Conservation (phyloP, 192 early-diverging fungal species). For the Backusella westeae region DNA sequence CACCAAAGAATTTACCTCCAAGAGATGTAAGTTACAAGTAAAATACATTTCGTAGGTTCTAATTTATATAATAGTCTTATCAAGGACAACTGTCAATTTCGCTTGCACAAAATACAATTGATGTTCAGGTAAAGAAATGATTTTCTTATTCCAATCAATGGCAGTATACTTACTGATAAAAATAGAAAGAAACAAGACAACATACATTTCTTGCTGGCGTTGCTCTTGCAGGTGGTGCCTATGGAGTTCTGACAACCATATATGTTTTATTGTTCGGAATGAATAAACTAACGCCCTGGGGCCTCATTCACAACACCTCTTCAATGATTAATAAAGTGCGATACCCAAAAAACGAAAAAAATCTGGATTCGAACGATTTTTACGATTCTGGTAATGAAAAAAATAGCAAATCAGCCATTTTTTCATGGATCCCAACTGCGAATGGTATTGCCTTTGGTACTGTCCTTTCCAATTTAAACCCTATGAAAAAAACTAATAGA, state of each 20-base stretch:
- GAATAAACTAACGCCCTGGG: constrained; percentile 12
- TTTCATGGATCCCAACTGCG: no score
- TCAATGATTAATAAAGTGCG: neutral
- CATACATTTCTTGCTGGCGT: constrained; percentile 7
- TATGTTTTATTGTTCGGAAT: constrained; percentile 16
- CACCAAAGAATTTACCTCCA: neutral
- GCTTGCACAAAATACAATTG: constrained; percentile 1
- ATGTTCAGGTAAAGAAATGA: constrained; percentile 10
- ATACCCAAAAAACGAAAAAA: no score
- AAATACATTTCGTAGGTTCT: neutral
- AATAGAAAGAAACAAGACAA: constrained; percentile 15
- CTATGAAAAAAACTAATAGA: no score
- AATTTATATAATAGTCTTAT: neutral
- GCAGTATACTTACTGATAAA: neutral
- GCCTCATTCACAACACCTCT: constrained; percentile 4
- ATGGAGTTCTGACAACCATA: constrained; percentile 1
- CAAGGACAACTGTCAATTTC: constrained; percentile 8
- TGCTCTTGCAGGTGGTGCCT: constrained; percentile 16
- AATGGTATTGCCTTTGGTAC: no score
- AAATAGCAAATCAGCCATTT: no score
- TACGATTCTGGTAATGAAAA: no score
- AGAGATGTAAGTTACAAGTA: neutral
- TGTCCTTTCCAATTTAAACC: no score
- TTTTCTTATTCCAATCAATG: neutral
- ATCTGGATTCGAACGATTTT: no score